Evolutionary conservation across 495 filamentous ascomycete species (phyloP), one percentile per base, ranked within the genome.

Genomic region (Cetradonia linearis): DNA sequence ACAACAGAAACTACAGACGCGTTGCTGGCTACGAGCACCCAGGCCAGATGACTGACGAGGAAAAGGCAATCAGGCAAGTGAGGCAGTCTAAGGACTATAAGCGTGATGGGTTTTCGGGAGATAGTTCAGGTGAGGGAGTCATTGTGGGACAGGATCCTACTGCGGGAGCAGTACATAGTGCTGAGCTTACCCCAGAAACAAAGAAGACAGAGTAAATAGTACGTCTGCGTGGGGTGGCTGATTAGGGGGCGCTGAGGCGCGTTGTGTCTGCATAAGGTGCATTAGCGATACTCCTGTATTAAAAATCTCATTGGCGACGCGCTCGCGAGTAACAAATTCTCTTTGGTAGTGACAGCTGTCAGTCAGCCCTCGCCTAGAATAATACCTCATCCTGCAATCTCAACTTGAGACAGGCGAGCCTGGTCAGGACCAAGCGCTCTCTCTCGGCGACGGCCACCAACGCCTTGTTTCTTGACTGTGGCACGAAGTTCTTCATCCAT

Each of bases 1-100:
- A 62, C 40, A 62, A 62, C 13, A 40, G 60, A 6, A 55, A 46
- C 7, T 56, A 62, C 30, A 40, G 60, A 33, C 40, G 42, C 1
- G 25, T 62, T 18, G 60, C 52, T 2, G 60, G 60, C 20, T 62
- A 44, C 20, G 60, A 56, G 40, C 60, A 62, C 25, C 60, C 40
- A n/a, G 57, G 57, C 13, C 30, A 53, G 18, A 31, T 34, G 16
- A 59, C 57, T 18, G 57, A 59, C 4, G 57, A 48, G 34, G 57
- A 59, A 18, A 59, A 59, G 57, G 57, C 57, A 16, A 18, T 59
- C 1, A 18, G 47, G 10, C 46, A 52, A 10, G 46, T 59, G 57
- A 36, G 57, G 16, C 14, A 28, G 2, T 54, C 56, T 28, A 50
- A 42, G 40, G 46, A 56, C 20, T 46, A 48, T 31, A 44, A 31